Base-by-base conservation (phyloP, 2,329 filamentous ascomycete species). In the Trematosphaeria pertusa region DNA sequence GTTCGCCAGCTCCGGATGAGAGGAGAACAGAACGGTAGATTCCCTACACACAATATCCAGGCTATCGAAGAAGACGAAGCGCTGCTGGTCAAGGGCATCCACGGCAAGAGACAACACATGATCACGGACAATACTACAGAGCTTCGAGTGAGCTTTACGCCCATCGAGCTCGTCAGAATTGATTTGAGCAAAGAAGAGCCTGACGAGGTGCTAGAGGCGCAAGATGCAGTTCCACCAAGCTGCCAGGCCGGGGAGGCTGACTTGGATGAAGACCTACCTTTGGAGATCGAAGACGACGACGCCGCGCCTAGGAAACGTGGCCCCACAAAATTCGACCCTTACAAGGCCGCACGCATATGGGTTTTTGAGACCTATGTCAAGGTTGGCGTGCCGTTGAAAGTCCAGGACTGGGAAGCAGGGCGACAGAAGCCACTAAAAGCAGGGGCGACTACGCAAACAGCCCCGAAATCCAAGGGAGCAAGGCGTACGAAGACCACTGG, bases 91-190 rank as follows among this genome's bases (percentile, higher is more conserved):
- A 82, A 81, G 44, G 81, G 80, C 1, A 85, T 97, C 7, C 85
- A 86, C 42, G 85, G 81, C 4, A 82, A 81, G 37, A 80, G 93
- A 47, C 77, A 77, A 5, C 91, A 95, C 69, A 81, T 84, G 33
- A 86, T 83, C 41, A 92, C 87, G 0, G 93, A 95, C 64, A 84
- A 81, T 1, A 84, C 85, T 4, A 80, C 85, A 1, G 93, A 97
- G 67, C 70, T 97, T 8, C 86, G 93, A 5, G 73, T 97, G 17
- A 85, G 88, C 1, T 95, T 88, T 63, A 77, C 87, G 4, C 94
- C 94, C 0, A 79, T 84, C 2, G 81, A 88, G 21, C 80, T 97
- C 12, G 89, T 96, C 2, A 85, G 85, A 0, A 80, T 97, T 30
- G 85, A 96, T 61, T 74, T 97, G 18, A 81, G 84, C 9, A 78